A percentile compares a stretch with the other conserved stretches of the same genome.
These are phyloP conservation scores for Clitocybe nebularis DNA, from an alignment of 1,284 basidiomycete genomes.

Conservation along the genomic window DNA sequence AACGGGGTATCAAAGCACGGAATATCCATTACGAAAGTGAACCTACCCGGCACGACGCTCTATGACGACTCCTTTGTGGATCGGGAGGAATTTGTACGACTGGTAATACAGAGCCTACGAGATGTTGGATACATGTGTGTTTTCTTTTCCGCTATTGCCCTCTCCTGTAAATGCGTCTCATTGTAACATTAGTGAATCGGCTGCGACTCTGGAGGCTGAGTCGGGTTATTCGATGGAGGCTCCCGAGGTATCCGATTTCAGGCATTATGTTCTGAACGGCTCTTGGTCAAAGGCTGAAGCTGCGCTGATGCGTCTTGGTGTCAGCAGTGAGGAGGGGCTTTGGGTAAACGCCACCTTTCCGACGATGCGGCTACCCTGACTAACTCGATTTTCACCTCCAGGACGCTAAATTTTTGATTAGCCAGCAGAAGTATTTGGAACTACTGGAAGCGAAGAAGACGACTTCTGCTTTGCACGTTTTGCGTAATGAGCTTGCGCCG, in stretches of 20 bases:
- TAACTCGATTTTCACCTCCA: conserved; percentile 29
- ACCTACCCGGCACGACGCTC: conserved; percentile 64
- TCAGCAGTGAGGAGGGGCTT: conserved; percentile 60
- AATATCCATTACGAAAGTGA: conserved; percentile 51
- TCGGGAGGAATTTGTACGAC: conserved; percentile 87
- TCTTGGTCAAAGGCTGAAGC: conserved; percentile 82
- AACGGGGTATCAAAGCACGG: conserved; percentile 47
- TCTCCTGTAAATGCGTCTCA: conserved; percentile 2
- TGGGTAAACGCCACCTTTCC: conserved; percentile 44
- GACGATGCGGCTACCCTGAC: conserved; percentile 14
- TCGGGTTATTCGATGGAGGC: conserved; percentile 89
- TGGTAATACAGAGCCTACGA: conserved; percentile 86
- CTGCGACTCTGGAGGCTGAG: conserved; percentile 84
- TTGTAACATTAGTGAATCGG: conserved; percentile 68
- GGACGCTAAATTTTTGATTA: conserved; percentile 85
- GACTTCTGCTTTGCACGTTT: conserved; percentile 79
- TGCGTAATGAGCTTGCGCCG: conserved; percentile 86
- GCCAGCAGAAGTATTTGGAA: conserved; percentile 95
- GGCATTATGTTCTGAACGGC: conserved; percentile 79
- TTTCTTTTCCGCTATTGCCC: conserved; percentile 10
- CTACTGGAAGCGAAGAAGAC: conserved; percentile 83
- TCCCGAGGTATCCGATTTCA: conserved; percentile 75
- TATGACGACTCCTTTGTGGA: conserved; percentile 78
- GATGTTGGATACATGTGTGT: conserved; percentile 94
- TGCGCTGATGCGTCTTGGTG: conserved; percentile 66